Conservation (phyloP, 2,329 filamentous ascomycete species). For the Pseudocercospora pini-densiflorae region DNA sequence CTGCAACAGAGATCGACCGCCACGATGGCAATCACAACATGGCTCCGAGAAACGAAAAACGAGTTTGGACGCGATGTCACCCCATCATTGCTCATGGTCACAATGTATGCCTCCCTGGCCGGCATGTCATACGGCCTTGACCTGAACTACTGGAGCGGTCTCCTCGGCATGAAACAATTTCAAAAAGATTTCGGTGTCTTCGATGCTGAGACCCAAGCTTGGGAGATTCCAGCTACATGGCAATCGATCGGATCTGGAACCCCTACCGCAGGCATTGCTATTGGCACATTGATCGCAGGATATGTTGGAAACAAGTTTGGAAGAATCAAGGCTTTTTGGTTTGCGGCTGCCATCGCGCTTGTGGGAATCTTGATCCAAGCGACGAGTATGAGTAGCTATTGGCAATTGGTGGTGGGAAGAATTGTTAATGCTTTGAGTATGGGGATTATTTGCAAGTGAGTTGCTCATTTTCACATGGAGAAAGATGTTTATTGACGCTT, state of each 20-base stretch:
- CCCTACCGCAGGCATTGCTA: slow-evolving; percentile 11
- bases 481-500: not conserved
- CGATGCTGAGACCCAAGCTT: not conserved
- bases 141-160: slow-evolving; percentile 21
- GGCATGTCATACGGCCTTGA: slow-evolving; percentile 23
- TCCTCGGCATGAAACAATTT: slow-evolving; percentile 22
- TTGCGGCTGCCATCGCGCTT: slow-evolving; percentile 15
- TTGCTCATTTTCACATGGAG: not conserved
- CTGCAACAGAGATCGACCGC: not conserved
- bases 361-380: slow-evolving; percentile 18
- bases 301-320: slow-evolving; percentile 13
- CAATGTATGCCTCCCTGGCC: slow-evolving; percentile 20
- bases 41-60: slow-evolving; percentile 14
- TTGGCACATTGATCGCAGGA: slow-evolving; percentile 13
- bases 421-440: slow-evolving; percentile 23
- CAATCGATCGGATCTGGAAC: slow-evolving; percentile 16
- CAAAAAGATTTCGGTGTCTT: slow-evolving; percentile 19
- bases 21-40: slow-evolving; percentile 2
- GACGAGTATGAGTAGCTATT: slow-evolving; percentile 14
- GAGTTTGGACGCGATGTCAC: slow-evolving; percentile 16
- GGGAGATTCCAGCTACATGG: slow-evolving; percentile 14
- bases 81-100: slow-evolving; percentile 9
- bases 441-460: slow-evolving; percentile 23
- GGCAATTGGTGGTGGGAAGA: slow-evolving; percentile 18
- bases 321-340: slow-evolving; percentile 13